Percentiles rank a stretch among this genome's conserved stretches.
Evolutionary conservation across 176 grass and related monocot species (phyloP).

Genomic region (Musa beccarii): DNA sequence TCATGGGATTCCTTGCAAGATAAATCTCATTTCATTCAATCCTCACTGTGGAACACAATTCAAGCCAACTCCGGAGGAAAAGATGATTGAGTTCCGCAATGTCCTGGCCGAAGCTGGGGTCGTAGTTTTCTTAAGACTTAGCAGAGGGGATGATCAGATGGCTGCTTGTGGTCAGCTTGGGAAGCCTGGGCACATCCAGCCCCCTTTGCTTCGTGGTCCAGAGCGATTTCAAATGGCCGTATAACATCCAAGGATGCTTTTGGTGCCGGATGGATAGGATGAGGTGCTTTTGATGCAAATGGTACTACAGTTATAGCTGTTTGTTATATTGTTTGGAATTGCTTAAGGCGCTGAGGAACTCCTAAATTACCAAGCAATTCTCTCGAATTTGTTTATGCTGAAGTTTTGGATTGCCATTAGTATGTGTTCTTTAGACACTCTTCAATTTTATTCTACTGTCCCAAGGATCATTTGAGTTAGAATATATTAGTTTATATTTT

Average conservation of each 20-base stretch:
- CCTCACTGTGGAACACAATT: slow-evolving; percentile 72
- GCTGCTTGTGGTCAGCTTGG: slow-evolving; percentile 74
- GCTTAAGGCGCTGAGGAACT: not conserved
- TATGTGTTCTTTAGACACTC: not conserved
- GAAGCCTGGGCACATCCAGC: slow-evolving; percentile 42
- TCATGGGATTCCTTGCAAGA: slow-evolving; percentile 73
- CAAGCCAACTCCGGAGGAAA: slow-evolving; percentile 68
- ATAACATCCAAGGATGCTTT: slow-evolving; percentile 16
- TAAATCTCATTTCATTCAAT: slow-evolving; percentile 92
- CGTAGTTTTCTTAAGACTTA: slow-evolving; percentile 58
- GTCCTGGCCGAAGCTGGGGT: slow-evolving; percentile 51
- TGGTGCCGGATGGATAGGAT: not conserved
- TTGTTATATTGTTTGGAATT: not conserved
- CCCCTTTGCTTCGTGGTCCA: slow-evolving; percentile 67
- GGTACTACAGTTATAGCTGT: too few relatives aligned
- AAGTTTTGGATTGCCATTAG: not conserved
- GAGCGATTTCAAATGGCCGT: slow-evolving; percentile 60
- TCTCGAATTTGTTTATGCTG: not conserved
- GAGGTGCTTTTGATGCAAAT: not conserved
- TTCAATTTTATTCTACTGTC: not conserved
- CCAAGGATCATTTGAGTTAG: too few relatives aligned
- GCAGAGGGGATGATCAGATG: slow-evolving; percentile 90
- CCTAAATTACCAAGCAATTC: not conserved
- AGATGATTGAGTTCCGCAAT: slow-evolving; percentile 86
- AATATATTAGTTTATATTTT: too few relatives aligned